phyloP scores from a whole-genome alignment of 164 flowering plant genomes.

The Annona squamosa region DNA sequence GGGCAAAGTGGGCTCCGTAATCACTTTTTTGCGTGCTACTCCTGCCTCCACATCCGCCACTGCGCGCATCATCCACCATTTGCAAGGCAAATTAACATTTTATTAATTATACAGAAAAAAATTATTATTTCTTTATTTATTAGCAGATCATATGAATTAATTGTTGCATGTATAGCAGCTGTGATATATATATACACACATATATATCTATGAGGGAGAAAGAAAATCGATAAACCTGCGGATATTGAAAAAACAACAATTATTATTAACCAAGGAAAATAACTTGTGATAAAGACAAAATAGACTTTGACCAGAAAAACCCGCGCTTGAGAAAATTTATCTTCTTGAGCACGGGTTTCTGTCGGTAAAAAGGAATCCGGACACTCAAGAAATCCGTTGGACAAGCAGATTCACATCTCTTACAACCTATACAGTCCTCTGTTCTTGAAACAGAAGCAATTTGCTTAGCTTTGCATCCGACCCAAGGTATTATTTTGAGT shows the following conservation, averaged over 20 bases:
- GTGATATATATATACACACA: too few relatives aligned
- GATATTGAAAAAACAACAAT: too few relatives aligned
- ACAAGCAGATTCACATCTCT: not conserved
- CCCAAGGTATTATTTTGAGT: too few relatives aligned
- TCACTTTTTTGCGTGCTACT: constrained; percentile 36
- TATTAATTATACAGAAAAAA: too few relatives aligned
- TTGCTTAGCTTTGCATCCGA: not conserved
- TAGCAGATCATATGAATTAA: too few relatives aligned
- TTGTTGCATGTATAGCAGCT: too few relatives aligned
- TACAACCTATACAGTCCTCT: constrained; percentile 1
- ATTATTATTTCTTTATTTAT: too few relatives aligned
- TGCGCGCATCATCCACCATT: constrained; percentile 17
- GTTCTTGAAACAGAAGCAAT: not conserved
- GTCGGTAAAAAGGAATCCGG: not conserved
- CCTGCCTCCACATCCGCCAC: constrained; percentile 77
- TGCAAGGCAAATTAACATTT: too few relatives aligned
- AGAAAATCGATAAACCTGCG: too few relatives aligned
- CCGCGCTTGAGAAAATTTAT: not conserved
- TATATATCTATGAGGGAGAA: too few relatives aligned
- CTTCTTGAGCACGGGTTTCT: not conserved
- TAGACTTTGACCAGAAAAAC: not conserved
- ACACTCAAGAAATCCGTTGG: not conserved
- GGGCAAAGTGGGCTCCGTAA: constrained; percentile 82
- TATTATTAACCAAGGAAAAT: not conserved
- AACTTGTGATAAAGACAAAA: constrained; percentile 1